Evolutionary conservation across 2,329 filamentous ascomycete genomes (phyloP).

Genomic region (Tolypocladium nubicola): DNA sequence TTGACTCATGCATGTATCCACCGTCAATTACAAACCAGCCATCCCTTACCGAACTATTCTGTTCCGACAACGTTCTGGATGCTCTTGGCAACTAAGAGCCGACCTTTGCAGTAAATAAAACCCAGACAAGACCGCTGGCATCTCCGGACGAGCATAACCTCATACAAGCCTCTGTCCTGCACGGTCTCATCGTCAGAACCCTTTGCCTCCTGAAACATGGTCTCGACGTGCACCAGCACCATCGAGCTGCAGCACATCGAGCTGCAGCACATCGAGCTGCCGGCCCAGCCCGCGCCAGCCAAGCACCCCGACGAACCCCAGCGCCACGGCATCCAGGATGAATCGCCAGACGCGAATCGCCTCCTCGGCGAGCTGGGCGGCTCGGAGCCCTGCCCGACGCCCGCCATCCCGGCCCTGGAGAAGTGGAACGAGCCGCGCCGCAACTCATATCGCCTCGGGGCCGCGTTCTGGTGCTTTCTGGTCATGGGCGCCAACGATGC

Average conservation of each 20-base stretch:
- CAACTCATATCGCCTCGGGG: constrained; percentile 36
- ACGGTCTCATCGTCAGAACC: neutral
- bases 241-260: neutral
- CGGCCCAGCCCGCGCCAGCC: neutral
- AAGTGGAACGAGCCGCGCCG: constrained; percentile 37
- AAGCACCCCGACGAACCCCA: neutral
- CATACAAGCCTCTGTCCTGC: neutral
- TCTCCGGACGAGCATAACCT: neutral
- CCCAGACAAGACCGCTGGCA: neutral
- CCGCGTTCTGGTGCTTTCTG: constrained; percentile 47
- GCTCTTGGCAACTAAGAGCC: neutral
- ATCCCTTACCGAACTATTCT: neutral
- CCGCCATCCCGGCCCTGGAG: constrained; percentile 13
- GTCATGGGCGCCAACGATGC: constrained; percentile 49
- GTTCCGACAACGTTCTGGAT: neutral
- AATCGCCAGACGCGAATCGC: neutral
- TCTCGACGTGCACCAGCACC: neutral
- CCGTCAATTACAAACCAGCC: neutral
- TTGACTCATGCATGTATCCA: neutral
- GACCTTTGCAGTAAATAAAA: neutral
- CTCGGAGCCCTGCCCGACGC: neutral
- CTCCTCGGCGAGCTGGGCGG: neutral
- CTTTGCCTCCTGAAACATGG: neutral
- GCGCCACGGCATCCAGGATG: neutral
- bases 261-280: neutral